Evolutionary conservation across 345 rosid species (phyloP), one percentile per base, ranked within the genome.

Genomic region (Clausena lansium): DNA sequence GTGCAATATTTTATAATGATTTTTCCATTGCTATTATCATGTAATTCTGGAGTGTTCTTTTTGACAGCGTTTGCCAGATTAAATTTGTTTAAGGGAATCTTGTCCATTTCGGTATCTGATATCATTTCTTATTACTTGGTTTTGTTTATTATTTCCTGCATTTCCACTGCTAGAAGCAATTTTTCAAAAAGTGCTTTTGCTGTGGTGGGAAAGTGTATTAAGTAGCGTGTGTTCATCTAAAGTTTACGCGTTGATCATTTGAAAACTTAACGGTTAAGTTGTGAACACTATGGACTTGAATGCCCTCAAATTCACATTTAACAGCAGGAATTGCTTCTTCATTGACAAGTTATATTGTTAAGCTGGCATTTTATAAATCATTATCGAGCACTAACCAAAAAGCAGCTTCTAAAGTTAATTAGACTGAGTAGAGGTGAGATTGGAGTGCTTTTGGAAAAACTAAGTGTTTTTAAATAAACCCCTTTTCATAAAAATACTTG

Each of bases 11-110:
- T 36, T 30, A 54, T n/a, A 24, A 60, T 54, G 62, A 19, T 7
- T 14, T 8, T 52, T 19, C 33, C 71, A 7, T 76, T 62, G 76
- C 8, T 30, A 30, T 75, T 63, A 75, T 50, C 77, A 41, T 30
- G 47, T 7, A 7, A 35, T 60, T 74, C 70, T 45, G 69, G 59
- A 62, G 68, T 45, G 41, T 30, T 62, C 70, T 50, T 74, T 7
- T 19, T 11, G 2, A 19, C 38, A 3, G 50, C 3, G 30, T 41
- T 8, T 33, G 61, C 30, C 55, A 73, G 19, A 19, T 13, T 24
- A 9, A 50, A 39, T 41, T 52, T 64, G 62, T 30, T 14, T 28
- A 14, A 4, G 11, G 13, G 45, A 64, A 63, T 25, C 64, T 52
- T 66, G 72, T 76, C 50, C 36, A 36, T 24, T 66, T 33, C 22